Base-by-base conservation (phyloP, 2,329 filamentous ascomycete genomes). In the Fusarium xyrophilum region DNA sequence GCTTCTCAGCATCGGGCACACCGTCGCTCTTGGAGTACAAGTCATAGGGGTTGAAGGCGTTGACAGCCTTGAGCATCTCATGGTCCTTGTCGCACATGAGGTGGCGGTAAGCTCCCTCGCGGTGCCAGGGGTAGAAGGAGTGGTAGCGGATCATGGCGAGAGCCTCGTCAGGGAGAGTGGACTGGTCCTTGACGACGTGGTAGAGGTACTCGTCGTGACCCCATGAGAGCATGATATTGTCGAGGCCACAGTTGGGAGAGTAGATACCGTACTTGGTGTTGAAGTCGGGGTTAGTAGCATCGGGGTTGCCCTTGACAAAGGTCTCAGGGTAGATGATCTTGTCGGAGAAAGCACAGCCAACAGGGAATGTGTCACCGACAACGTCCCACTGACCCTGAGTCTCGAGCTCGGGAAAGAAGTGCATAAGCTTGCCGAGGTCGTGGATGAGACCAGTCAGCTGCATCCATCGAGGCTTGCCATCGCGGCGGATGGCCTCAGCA, bases 121-220 rank as follows among this genome's bases (percentile, higher is more conserved):
- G 88, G 81, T 97, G 93, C 93, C 93, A 97, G 19, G 93, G 90
- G 80, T 97, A 97, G 81, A 97, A 97, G 9, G 89, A 93, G 81
- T 97, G 93, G 81, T 96, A 97, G 58, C 93, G 85, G 77, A 97
- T 96, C 92, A 97, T 97, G 64, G 93, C 93, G 14, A 97, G 85
- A 1, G 91, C 91, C 84, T 97, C 93, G 47, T 86, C 84, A 1
- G 93, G 93, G 43, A 97, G 84, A 0, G 83, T 90, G 50, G 87
- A 90, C 83, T 97, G 93, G 67, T 91, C 90, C 83, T 93, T 93
- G 80, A 92, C 88, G 65, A 97, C 89, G 75, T 93, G 89, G 83
- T 97, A 97, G 47, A 95, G 84, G 79, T 93, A 94, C 82, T 95
- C 92, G 77, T 95, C 92, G 78, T 95, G 92, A 46, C 93, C 93